A percentile compares a stretch with the other conserved stretches of the same genome.
Conservation (phyloP, 2,329 filamentous ascomycete genomes). For the Mycosphaerella sp. region DNA sequence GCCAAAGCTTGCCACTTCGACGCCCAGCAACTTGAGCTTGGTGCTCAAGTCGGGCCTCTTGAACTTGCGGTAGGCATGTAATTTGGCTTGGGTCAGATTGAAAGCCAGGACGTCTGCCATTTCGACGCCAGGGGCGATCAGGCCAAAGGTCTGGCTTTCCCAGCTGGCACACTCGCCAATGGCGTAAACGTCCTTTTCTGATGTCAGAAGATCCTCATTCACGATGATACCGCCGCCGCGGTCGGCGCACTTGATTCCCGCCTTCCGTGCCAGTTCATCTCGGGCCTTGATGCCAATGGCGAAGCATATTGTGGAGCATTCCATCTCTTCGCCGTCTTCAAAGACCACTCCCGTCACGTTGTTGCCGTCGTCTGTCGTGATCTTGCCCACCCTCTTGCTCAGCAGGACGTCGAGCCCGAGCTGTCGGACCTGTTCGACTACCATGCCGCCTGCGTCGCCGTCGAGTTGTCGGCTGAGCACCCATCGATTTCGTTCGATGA, state of each 20-base stretch:
- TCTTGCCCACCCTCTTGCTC: conserved; percentile 65
- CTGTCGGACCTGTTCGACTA: conserved; percentile 71
- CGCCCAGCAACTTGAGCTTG: conserved; percentile 80
- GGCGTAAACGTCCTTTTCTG: conserved; percentile 66
- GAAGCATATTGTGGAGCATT: conserved; percentile 78
- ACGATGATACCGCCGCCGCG: conserved; percentile 72
- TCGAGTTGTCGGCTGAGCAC: conserved; percentile 78
- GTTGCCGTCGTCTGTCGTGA: conserved; percentile 61
- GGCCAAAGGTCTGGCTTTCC: conserved; percentile 77
- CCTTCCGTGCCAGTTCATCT: conserved; percentile 65
- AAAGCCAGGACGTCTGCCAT: conserved; percentile 90
- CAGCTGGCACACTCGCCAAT: conserved; percentile 89
- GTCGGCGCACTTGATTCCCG: conserved; percentile 66
- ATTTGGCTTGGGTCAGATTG: conserved; percentile 77
- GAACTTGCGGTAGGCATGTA: conserved; percentile 63
- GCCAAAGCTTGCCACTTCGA: conserved; percentile 87
- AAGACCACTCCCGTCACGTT: conserved; percentile 68
- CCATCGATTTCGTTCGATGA: conserved; percentile 79
- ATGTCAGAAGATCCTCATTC: conserved; percentile 61
- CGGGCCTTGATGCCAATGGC: conserved; percentile 79
- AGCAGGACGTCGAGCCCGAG: conserved; percentile 75
- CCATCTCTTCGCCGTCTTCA: conserved; percentile 70
- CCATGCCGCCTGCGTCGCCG: conserved; percentile 69
- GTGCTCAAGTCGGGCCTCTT: conserved; percentile 83
- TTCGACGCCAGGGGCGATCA: conserved; percentile 84